Base-by-base conservation (phyloP, 2,329 filamentous ascomycete species). In the Aspergillus pseudoglaucus region DNA sequence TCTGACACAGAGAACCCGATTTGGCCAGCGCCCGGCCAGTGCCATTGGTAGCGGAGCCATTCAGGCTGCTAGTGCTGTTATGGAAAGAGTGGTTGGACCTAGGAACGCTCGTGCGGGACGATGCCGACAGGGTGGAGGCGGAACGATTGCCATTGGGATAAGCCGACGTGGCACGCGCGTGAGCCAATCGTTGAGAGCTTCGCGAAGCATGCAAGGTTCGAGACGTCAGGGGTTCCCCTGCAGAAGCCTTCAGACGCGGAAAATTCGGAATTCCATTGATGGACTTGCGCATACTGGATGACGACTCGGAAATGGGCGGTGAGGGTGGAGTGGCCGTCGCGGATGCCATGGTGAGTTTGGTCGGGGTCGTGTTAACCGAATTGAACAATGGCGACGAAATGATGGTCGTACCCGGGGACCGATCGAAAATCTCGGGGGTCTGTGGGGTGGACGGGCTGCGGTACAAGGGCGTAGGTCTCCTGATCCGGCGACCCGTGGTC, bases 291-390 rank as follows among this genome's bases (percentile, higher is more conserved):
- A 80, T 65, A 35, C 80, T 78, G 14, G 77, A 75, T 10, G 90
- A 90, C 15, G 84, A 82, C 61, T 97, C 93, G 1, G 91, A 97
- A 70, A 95, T 85, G 32, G 91, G 90, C 41, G 93, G 93, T 17
- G 93, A 97, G 9, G 93, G 93, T 33, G 93, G 91, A 41, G 93
- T 94, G 23, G 84, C 81, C 42, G 87, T 74, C 40, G 85, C 82
- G 42, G 84, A 83, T 27, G 81, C 75, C 23, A 78, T 74, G 46
- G 75, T 79, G 3, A 80, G 75, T 69, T 87, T 91, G 53, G 79
- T 84, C 12, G 89, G 89, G 25, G 91, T 90, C 0, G 90, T 96
- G 5, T 84, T 85, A 53, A 30, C 25, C 2, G 25, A 30, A 30
- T 30, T 30, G 25, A 94, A 84, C 53, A 93, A 84, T n/a, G 90